These are phyloP conservation scores for Chlamydomonas reinhardtii DNA, from an alignment of 163 green algal genomes.

Conservation along the genomic window DNA sequence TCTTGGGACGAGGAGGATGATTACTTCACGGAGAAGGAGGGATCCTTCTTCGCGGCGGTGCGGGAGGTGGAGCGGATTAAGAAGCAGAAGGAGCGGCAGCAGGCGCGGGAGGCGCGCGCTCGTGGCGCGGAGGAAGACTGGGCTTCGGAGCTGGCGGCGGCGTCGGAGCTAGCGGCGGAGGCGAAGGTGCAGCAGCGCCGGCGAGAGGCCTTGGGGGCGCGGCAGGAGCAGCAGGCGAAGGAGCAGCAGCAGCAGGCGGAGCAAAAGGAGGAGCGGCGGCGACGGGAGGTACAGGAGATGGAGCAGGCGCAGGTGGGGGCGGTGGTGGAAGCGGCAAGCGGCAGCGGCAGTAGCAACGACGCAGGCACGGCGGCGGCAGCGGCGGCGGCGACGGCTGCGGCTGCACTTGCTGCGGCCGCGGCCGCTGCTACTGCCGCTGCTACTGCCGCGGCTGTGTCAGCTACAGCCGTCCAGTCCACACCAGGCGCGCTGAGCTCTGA, in stretches of 20 bases:
- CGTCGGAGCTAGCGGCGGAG: background rate
- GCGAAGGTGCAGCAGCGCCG: too few species aligned
- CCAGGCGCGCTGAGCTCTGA: too few species aligned
- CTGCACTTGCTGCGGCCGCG: too few species aligned
- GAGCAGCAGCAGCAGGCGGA: background rate
- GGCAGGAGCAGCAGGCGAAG: background rate
- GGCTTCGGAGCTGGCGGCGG: background rate
- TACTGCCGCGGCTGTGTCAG: too few species aligned
- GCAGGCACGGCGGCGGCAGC: too few species aligned
- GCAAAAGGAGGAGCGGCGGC: too few species aligned
- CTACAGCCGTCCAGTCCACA: too few species aligned
- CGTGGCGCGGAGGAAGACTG: background rate
- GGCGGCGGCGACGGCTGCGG: too few species aligned
- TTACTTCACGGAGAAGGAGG: background rate
- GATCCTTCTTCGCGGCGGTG: background rate
- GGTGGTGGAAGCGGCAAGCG: background rate
- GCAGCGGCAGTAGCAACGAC: background rate
- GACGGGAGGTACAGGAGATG: background rate
- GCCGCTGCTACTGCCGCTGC: too few species aligned
- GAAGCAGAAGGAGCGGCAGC: background rate
- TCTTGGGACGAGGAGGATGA: slow-evolving; percentile 18
- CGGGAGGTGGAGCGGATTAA: background rate
- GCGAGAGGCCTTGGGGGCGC: too few species aligned
- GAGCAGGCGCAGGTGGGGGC: background rate
- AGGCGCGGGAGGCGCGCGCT: background rate